Evolutionary conservation across 352 stramenopile genomes (phyloP).

Genomic region (Pythium dissotocum): DNA sequence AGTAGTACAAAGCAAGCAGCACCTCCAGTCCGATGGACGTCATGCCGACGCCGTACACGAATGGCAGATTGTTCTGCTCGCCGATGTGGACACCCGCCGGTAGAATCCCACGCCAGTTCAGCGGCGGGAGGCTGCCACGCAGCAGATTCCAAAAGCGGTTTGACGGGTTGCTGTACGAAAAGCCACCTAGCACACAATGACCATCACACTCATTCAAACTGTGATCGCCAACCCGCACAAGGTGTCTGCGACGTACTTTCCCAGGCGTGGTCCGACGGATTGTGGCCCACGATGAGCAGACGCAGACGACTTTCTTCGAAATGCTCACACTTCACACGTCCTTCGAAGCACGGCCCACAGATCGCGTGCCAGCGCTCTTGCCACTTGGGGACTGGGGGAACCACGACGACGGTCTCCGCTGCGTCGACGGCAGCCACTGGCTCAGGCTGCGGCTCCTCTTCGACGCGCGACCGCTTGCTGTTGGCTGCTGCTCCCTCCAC

Average conservation of each 20-base stretch:
- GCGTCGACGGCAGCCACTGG: slow-evolving; percentile 1
- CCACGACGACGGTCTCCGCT: not conserved
- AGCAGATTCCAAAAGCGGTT: slow-evolving; percentile 91
- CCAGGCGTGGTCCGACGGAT: slow-evolving; percentile 91
- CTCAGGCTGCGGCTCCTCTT: slow-evolving; percentile 23
- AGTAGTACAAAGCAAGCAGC: not conserved
- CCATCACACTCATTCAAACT: not conserved
- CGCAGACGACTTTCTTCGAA: slow-evolving; percentile 61
- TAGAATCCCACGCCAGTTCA: slow-evolving; percentile 65
- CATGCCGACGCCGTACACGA: slow-evolving; percentile 66
- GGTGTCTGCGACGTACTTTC: slow-evolving; percentile 34
- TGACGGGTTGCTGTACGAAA: slow-evolving; percentile 81
- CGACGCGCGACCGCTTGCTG: slow-evolving; percentile 14
- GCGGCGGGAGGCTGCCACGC: slow-evolving; percentile 55
- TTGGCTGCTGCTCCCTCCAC: slow-evolving; percentile 5
- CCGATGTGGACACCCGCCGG: slow-evolving; percentile 50
- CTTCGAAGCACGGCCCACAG: slow-evolving; percentile 69
- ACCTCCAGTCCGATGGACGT: slow-evolving; percentile 86
- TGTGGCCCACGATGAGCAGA: slow-evolving; percentile 87
- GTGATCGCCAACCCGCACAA: not conserved
- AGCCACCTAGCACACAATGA: slow-evolving; percentile 32
- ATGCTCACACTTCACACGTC: slow-evolving; percentile 53
- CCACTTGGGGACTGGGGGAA: slow-evolving; percentile 44
- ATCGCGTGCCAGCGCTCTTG: slow-evolving; percentile 84
- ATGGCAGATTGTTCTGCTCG: slow-evolving; percentile 76